Conservation (phyloP, 768 basidiomycete species). For the Panaeolus papilionaceus region DNA sequence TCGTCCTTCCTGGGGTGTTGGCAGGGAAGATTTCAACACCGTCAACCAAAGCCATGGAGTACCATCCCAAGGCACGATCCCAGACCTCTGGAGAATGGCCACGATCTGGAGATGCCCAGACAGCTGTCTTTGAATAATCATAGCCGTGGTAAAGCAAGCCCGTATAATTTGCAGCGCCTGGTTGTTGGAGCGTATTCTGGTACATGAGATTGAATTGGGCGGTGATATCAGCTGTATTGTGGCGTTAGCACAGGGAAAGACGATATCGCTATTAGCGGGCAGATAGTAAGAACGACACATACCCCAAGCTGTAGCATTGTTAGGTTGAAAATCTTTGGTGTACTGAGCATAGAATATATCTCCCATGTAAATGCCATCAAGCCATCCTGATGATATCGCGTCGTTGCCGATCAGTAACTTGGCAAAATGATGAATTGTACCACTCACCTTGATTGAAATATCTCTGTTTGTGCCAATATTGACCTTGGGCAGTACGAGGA, state of each 20-base stretch:
- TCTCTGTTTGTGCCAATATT: conserved; percentile 52
- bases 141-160: conserved; percentile 57
- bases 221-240: conserved; percentile 42
- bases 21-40: conserved; percentile 44
- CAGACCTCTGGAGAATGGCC: conserved; percentile 57
- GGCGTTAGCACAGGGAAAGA: conserved; percentile 13
- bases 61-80: conserved; percentile 57
- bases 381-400: conserved; percentile 41
- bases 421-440: not conserved
- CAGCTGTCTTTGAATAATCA: conserved; percentile 47
- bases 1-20: conserved; percentile 34
- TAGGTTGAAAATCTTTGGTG: conserved; percentile 40
- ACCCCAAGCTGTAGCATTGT: conserved; percentile 47
- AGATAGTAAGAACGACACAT: conserved; percentile 19
- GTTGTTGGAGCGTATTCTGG: conserved; percentile 46
- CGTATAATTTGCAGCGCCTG: conserved; percentile 43
- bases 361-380: conserved; percentile 55
- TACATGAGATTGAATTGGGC: conserved; percentile 51
- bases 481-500: conserved; percentile 50
- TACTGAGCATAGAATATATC: conserved; percentile 51
- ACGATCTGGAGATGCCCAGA: conserved; percentile 52
- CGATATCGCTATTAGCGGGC: conserved; percentile 14
- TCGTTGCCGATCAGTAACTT: not conserved
- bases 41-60: conserved; percentile 55
- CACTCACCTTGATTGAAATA: conserved; percentile 49